Conservation (phyloP, 192 early-diverging fungal genomes). For the Coemansia sp. region DNA sequence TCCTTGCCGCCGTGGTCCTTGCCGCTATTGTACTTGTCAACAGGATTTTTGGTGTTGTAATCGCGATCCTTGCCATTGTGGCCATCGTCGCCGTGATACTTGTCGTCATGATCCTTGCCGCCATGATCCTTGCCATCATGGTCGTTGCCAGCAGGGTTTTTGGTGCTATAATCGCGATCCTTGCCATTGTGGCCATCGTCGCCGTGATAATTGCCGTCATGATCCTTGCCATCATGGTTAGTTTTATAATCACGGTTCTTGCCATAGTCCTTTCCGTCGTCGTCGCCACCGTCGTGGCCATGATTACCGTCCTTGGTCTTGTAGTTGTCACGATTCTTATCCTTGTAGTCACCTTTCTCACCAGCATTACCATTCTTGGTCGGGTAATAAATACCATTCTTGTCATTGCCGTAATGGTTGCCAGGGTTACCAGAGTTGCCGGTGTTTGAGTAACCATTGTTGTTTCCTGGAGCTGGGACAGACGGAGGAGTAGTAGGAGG, state of each 20-base stretch:
- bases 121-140: not conserved
- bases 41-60: not conserved
- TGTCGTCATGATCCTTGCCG: constrained; percentile 3
- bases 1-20: not conserved
- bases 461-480: constrained; percentile 7
- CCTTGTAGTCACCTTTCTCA: constrained; percentile 2
- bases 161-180: not conserved
- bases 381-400: not conserved
- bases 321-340: constrained; percentile 14
- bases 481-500: not conserved
- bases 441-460: constrained; percentile 6
- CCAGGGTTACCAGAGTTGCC: not conserved
- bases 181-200: constrained; percentile 2
- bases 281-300: not conserved
- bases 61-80: not conserved
- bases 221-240: not conserved
- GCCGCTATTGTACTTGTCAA: not conserved
- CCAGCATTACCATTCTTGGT: not conserved
- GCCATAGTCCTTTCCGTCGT: not conserved
- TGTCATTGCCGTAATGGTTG: not conserved
- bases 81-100: not conserved
- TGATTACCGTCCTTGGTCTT: constrained; percentile 7
- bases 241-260: not conserved
- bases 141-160: not conserved
- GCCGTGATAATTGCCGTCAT: not conserved